Conservation (phyloP, 1,284 basidiomycete genomes). For the Moesziomyces aphidis region DNA sequence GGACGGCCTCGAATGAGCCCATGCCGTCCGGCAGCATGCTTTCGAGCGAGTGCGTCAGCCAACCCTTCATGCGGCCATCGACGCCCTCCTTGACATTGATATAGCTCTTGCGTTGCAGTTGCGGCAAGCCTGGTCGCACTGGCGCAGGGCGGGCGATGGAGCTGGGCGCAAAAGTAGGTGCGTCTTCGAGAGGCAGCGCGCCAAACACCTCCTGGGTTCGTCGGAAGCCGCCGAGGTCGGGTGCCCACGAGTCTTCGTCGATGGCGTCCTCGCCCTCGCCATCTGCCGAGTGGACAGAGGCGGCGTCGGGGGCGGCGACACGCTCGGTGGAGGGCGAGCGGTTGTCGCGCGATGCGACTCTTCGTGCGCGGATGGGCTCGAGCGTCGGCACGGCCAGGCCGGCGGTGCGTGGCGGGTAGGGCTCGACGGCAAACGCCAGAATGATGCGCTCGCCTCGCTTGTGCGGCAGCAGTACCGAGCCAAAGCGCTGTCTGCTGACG, state of each 20-base stretch:
- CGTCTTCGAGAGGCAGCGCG: constrained; percentile 26
- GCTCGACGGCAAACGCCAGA: constrained; percentile 45
- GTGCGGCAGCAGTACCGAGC: constrained; percentile 29
- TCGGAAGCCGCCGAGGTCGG: constrained; percentile 41
- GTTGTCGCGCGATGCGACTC: constrained; percentile 19
- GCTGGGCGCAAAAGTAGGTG: constrained; percentile 17
- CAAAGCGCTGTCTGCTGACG: constrained; percentile 44
- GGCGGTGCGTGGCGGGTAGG: constrained; percentile 46
- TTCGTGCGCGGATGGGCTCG: constrained; percentile 28
- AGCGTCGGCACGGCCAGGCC: constrained; percentile 44
- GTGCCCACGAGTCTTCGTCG: constrained; percentile 47
- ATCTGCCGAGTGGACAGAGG: constrained; percentile 14
- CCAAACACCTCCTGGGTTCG: constrained; percentile 45
- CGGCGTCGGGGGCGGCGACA: constrained; percentile 8
- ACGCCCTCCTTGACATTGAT: constrained; percentile 52
- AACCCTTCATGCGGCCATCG: constrained; percentile 51
- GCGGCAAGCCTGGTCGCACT: constrained; percentile 12
- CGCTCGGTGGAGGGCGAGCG: constrained; percentile 18
- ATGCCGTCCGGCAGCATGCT: constrained; percentile 17
- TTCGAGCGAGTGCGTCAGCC: constrained; percentile 48
- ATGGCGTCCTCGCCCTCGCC: constrained; percentile 26
- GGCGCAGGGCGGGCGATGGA: constrained; percentile 15
- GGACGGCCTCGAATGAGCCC: constrained; percentile 42
- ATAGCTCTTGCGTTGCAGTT: constrained; percentile 38
- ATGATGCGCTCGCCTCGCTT: constrained; percentile 50